These are phyloP conservation scores for Fusarium vanettenii DNA, from an alignment of 2,329 filamentous ascomycete species.

Conservation along the genomic window DNA sequence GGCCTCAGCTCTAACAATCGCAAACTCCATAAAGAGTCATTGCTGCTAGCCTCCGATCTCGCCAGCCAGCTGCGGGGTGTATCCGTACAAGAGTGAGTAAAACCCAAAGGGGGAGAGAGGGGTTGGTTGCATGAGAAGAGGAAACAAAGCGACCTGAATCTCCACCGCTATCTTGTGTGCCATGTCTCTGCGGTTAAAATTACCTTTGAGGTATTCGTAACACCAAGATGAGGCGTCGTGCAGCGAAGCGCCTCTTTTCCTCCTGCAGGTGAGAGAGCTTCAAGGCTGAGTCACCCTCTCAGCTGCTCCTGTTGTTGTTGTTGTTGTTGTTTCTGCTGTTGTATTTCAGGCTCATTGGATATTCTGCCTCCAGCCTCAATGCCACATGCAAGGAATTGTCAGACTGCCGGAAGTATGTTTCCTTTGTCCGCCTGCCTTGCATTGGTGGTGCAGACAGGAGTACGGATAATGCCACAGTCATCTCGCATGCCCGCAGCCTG, in stretches of 20 bases:
- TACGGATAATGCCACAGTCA: conserved; percentile 26
- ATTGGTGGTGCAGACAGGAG: conserved; percentile 4
- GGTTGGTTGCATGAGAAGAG: conserved; percentile 18
- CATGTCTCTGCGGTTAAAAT: conserved; percentile 33
- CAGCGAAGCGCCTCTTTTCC: conserved; percentile 17
- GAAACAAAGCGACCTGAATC: conserved; percentile 13
- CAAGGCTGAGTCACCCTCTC: conserved; percentile 22
- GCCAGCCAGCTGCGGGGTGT: conserved; percentile 33
- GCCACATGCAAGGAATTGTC: neutral
- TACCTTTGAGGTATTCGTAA: conserved; percentile 43
- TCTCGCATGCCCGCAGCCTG: conserved; percentile 24
- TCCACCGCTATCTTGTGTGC: conserved; percentile 36
- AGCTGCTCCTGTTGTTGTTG: neutral
- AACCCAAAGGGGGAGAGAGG: conserved; percentile 6
- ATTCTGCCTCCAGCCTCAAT: neutral
- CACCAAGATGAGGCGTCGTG: conserved; percentile 15
- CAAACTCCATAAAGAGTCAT: conserved; percentile 38
- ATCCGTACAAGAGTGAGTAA: conserved; percentile 23
- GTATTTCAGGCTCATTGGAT: neutral
- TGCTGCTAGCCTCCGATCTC: conserved; percentile 42
- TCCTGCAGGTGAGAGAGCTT: conserved; percentile 17
- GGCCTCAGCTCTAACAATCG: conserved; percentile 7
- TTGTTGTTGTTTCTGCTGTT: conserved; percentile 5
- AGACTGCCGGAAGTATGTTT: conserved; percentile 13
- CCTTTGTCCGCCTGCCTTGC: conserved; percentile 13